A percentile compares a stretch with the other conserved stretches of the same genome.
phyloP scores from a whole-genome alignment of 2,329 filamentous ascomycete species.

The Ceratocystis papillata region DNA sequence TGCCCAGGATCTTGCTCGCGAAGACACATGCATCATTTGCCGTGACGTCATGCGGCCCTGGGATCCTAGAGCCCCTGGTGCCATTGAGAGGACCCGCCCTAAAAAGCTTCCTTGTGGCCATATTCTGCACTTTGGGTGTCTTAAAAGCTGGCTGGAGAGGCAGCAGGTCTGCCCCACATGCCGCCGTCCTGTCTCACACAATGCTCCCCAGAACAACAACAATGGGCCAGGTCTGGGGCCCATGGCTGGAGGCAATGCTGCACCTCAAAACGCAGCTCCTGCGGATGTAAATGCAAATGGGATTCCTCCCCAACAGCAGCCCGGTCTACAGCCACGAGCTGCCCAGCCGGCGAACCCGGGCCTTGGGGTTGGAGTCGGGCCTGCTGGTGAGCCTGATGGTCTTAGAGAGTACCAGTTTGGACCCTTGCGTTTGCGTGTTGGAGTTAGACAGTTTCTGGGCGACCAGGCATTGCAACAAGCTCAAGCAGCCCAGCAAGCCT shows the following conservation, averaged over 20 bases:
- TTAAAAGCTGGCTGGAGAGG: constrained; percentile 93
- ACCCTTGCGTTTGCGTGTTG: constrained; percentile 16
- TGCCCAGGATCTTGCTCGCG: constrained; percentile 67
- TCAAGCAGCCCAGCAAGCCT: constrained; percentile 22
- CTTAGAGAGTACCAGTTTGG: constrained; percentile 22
- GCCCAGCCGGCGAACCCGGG: constrained; percentile 12
- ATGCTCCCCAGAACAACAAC: constrained; percentile 30
- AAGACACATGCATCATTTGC: constrained; percentile 96
- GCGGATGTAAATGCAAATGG: constrained; percentile 27
- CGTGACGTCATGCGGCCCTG: constrained; percentile 89
- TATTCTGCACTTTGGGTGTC: constrained; percentile 84
- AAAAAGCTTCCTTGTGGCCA: constrained; percentile 97
- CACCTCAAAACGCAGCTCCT: constrained; percentile 27
- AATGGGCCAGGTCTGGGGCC: constrained; percentile 28
- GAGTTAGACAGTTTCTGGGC: constrained; percentile 32
- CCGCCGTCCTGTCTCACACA: constrained; percentile 62
- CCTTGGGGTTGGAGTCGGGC: not conserved
- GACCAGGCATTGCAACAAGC: constrained; percentile 23
- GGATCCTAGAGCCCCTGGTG: constrained; percentile 48
- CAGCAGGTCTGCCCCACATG: constrained; percentile 97
- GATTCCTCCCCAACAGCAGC: constrained; percentile 25
- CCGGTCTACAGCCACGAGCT: constrained; percentile 12
- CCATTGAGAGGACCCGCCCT: constrained; percentile 72
- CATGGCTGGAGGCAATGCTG: constrained; percentile 22
- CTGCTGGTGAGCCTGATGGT: constrained; percentile 16